Percentiles rank a stretch among this genome's conserved stretches.
Conservation (phyloP, 2,329 filamentous ascomycete species). For the Calonectria pseudoturangicola region DNA sequence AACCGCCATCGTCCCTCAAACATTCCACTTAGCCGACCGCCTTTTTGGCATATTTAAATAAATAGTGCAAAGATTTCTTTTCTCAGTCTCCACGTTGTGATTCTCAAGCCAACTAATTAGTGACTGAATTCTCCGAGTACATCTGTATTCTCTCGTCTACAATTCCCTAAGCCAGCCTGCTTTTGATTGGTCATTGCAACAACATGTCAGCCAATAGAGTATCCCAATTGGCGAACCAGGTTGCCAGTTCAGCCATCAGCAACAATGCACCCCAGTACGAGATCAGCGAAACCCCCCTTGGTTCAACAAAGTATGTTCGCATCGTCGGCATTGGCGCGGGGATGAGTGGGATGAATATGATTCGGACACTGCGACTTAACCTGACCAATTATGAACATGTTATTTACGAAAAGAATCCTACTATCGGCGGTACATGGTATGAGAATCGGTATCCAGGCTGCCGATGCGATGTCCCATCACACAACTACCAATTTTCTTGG, state of each 20-base stretch:
- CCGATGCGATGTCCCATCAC: conserved; percentile 39
- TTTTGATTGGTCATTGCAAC: not conserved
- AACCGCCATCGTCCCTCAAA: not conserved
- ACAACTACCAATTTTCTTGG: conserved; percentile 43
- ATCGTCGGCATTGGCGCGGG: conserved; percentile 36
- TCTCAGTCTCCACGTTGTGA: not conserved
- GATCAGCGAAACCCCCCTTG: conserved; percentile 17
- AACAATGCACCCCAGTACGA: not conserved
- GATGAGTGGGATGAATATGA: conserved; percentile 38
- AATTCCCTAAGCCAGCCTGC: not conserved
- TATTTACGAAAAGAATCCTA: conserved; percentile 40
- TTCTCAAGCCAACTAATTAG: not conserved
- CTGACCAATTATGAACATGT: conserved; percentile 32
- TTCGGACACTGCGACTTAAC: conserved; percentile 28
- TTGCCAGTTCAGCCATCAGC: not conserved
- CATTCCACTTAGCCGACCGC: conserved; percentile 15
- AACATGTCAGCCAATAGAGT: conserved; percentile 1
- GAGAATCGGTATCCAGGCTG: conserved; percentile 43
- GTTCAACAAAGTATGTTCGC: not conserved
- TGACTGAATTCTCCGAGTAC: not conserved
- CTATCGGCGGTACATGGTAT: conserved; percentile 39
- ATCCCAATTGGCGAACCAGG: not conserved
- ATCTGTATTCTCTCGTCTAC: not conserved
- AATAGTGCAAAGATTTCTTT: not conserved
- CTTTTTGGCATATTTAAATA: conserved; percentile 10